Conservation (phyloP, 2,329 filamentous ascomycete species). For the Cordyceps cicadae region DNA sequence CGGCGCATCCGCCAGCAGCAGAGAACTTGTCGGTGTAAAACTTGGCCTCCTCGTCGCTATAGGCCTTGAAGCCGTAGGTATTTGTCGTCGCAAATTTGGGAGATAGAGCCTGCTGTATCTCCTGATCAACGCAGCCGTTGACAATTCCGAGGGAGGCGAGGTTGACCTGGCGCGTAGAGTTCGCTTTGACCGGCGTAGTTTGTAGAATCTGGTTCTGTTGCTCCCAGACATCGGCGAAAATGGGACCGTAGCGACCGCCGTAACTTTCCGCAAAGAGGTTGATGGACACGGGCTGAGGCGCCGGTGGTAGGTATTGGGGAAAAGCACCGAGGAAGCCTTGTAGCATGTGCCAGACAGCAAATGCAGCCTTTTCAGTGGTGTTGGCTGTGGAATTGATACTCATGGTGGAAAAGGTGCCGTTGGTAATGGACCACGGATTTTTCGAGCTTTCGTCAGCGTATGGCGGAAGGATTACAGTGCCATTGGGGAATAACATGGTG, state of each 20-base stretch:
- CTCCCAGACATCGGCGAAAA: slow-evolving; percentile 51
- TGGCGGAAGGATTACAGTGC: slow-evolving; percentile 25
- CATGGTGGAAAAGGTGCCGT: slow-evolving; percentile 58
- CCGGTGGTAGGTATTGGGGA: slow-evolving; percentile 47
- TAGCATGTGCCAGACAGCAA: slow-evolving; percentile 56
- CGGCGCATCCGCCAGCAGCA: slow-evolving; percentile 40
- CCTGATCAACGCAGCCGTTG: slow-evolving; percentile 61
- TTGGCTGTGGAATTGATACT: slow-evolving; percentile 41
- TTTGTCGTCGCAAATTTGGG: slow-evolving; percentile 53
- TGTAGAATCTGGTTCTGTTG: slow-evolving; percentile 51
- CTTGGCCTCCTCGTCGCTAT: slow-evolving; percentile 42
- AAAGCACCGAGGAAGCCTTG: slow-evolving; percentile 53
- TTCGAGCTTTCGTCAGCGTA: slow-evolving; percentile 13
- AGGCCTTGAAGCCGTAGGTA: slow-evolving; percentile 53
- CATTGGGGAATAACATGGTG: slow-evolving; percentile 42
- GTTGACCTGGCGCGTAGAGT: slow-evolving; percentile 49
- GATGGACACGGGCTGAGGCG: slow-evolving; percentile 43
- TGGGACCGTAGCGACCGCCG: slow-evolving; percentile 61
- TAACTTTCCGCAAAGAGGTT: slow-evolving; percentile 64
- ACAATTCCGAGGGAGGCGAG: slow-evolving; percentile 59
- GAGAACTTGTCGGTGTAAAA: slow-evolving; percentile 32
- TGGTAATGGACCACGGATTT: slow-evolving; percentile 35
- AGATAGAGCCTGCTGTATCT: slow-evolving; percentile 51
- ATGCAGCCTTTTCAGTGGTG: slow-evolving; percentile 47
- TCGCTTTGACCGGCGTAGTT: slow-evolving; percentile 40